These are phyloP conservation scores for Fusarium sp. DNA, from an alignment of 2,329 filamentous ascomycete species.

Conservation along the genomic window DNA sequence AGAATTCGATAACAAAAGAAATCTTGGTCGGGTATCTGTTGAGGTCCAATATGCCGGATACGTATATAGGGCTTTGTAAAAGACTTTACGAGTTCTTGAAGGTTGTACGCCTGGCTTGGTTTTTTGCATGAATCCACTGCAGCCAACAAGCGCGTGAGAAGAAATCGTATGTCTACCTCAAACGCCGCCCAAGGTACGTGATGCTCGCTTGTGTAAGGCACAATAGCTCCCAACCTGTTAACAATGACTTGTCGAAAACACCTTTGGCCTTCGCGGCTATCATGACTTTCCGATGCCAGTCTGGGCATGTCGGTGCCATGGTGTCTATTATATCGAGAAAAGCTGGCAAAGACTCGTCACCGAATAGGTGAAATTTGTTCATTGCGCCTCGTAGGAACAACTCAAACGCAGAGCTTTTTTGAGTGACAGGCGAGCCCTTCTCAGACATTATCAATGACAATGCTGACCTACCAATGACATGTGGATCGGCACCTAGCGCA, in stretches of 20 bases:
- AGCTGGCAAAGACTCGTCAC: rapidly evolving
- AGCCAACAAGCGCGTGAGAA: rapidly evolving
- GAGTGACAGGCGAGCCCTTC: rapidly evolving
- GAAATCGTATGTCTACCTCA: background rate
- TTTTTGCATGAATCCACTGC: rapidly evolving
- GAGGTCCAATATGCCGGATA: rapidly evolving
- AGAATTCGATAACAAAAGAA: rapidly evolving
- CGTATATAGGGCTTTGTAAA: rapidly evolving
- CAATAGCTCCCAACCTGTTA: no score
- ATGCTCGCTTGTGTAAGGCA: no score
- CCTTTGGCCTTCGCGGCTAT: background rate
- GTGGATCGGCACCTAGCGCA: rapidly evolving
- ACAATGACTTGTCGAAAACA: no score
- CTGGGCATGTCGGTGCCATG: background rate
- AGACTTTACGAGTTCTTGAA: rapidly evolving
- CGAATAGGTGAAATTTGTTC: rapidly evolving
- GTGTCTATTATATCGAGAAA: rapidly evolving
- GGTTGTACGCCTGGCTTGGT: rapidly evolving
- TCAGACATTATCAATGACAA: rapidly evolving
- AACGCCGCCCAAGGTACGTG: background rate
- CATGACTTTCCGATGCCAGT: background rate
- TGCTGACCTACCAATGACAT: rapidly evolving
- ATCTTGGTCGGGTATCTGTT: rapidly evolving
- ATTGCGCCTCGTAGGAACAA: background rate
- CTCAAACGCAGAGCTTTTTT: background rate